Percentiles rank a stretch among this genome's conserved stretches.
Conservation (phyloP, 345 rosid genomes). For the Gossypium sturtianum region DNA sequence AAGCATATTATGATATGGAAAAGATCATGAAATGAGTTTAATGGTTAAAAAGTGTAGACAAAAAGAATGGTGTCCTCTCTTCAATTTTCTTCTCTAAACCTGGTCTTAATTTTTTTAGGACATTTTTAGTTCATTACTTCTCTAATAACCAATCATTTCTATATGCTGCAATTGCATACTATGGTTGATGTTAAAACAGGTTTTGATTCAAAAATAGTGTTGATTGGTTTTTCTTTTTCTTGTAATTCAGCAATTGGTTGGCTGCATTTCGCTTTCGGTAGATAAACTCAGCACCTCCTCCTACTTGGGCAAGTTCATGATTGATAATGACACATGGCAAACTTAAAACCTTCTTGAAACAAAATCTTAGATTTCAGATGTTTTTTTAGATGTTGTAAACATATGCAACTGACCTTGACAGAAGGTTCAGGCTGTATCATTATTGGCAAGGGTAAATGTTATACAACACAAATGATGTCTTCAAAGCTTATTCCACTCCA, state of each 20-base stretch:
- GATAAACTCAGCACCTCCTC: too few relatives aligned
- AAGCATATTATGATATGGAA: background rate
- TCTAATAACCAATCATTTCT: conserved; percentile 18
- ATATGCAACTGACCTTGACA: background rate
- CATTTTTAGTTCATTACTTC: conserved; percentile 9
- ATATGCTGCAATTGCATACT: too few relatives aligned
- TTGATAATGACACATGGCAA: too few relatives aligned
- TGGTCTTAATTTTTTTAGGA: background rate
- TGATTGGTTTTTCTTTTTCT: too few relatives aligned
- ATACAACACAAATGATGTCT: background rate
- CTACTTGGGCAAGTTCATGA: too few relatives aligned
- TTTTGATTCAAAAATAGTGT: too few relatives aligned
- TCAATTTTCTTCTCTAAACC: background rate
- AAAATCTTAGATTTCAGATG: too few relatives aligned
- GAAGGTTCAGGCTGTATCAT: background rate
- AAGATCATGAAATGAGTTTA: background rate
- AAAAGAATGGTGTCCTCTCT: conserved; percentile 12
- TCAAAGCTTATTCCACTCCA: background rate
- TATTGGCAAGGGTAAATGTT: background rate
- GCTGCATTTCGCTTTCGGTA: too few relatives aligned
- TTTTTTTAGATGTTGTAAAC: background rate
- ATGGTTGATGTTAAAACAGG: too few relatives aligned
- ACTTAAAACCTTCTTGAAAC: too few relatives aligned
- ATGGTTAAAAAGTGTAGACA: background rate
- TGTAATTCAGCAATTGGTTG: too few relatives aligned